Evolutionary conservation across 768 basidiomycete species (phyloP), one percentile per base, ranked within the genome.

Genomic region (Cystobasidium tubakii): DNA sequence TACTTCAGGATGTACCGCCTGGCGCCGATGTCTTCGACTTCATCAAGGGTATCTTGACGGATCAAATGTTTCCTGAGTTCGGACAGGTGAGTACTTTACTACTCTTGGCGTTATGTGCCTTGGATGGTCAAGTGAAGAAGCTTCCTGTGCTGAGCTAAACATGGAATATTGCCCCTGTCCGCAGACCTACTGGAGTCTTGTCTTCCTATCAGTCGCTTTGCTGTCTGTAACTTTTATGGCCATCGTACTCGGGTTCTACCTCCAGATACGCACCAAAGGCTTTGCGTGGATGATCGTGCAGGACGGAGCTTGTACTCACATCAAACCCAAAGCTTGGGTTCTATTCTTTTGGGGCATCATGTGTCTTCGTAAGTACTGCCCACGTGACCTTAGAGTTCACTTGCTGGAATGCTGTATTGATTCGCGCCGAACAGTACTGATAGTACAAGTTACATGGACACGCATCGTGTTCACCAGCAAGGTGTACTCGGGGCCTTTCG

Each of bases 241-340:
- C 13, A 60, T 60, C 6, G 2, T 60, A 15, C 33, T 27, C 9
- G 57, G 6, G 1, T 60, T 60, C 33, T 60, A 34, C 29, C 12
- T 60, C 33, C 4, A 34, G 15, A 60, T 60, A 27, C 25, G 33
- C 25, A 60, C 10, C 23, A 27, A 34, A 17, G 57, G 57, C 29
- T 60, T 7, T 12, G 57, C 57, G 2, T 60, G 57, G 57, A 60
- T 60, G 27, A 60, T 60, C 33, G 57, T 60, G 25, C 57, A 34
- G 13, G 57, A 60, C 21, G 57, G 57, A 34, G 57, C 57, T 15
- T 60, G 57, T 60, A 29, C 17, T 34, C 57, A 60, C 21, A 60
- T 60, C 25, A 60, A 21, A 15, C 57, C 57, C 13, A 60, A 60
- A 21, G 57, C 57, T 4, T 60, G 57, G 57, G 57, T 60, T 27